Conservation (phyloP, 805 yeast species). For the Yarrowia yakushimensis region DNA sequence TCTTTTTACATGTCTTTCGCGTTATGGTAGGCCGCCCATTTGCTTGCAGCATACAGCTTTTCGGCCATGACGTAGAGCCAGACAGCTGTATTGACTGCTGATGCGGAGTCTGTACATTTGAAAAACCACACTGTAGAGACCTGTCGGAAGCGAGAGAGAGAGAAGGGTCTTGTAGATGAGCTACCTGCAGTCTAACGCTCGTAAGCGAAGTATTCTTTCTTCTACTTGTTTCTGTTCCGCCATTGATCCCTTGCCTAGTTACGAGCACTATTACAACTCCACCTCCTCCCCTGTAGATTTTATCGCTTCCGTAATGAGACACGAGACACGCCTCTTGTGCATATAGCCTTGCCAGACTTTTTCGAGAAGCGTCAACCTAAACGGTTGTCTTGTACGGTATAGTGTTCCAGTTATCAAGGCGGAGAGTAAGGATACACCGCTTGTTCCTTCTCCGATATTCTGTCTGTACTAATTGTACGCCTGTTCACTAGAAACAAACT, state of each 20-base stretch:
- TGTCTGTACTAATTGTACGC: no score
- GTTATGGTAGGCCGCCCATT: slow-evolving; percentile 1
- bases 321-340: slow-evolving; percentile 8
- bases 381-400: no score
- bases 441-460: no score
- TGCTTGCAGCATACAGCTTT: neutral
- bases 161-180: neutral
- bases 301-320: neutral
- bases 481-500: no score
- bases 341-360: slow-evolving; percentile 5
- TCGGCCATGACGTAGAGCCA: neutral
- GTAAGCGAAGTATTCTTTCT: no score
- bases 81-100: neutral
- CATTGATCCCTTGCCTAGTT: no score
- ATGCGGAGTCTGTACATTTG: slow-evolving; percentile 3
- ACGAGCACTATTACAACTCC: no score
- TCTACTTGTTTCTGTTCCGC: no score
- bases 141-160: neutral
- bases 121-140: neutral
- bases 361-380: slow-evolving; percentile 7
- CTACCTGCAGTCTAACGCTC: no score
- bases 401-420: no score
- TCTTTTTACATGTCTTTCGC: neutral
- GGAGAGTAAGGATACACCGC: no score
- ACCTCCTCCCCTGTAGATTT: neutral